phyloP scores from a whole-genome alignment of 345 rosid genomes.

The Anastatica hierochuntica region DNA sequence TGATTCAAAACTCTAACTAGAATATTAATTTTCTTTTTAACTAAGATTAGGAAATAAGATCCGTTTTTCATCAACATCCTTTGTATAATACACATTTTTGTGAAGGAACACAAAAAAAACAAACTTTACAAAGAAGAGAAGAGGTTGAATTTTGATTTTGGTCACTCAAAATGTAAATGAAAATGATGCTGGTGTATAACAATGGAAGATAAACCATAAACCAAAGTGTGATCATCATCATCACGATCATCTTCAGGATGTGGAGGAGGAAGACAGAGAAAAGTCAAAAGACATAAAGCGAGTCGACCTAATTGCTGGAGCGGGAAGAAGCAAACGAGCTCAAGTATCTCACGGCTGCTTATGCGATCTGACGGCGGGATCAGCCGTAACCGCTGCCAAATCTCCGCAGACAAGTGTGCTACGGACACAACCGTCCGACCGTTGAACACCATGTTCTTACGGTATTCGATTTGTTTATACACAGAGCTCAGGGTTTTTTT shows the following conservation, averaged over 20 bases:
- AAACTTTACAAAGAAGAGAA: background rate
- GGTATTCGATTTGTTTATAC: too few species aligned
- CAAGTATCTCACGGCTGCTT: constrained; percentile 46
- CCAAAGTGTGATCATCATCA: background rate
- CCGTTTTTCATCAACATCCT: too few species aligned
- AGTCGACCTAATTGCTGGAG: constrained; percentile 55
- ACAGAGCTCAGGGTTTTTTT: too few species aligned
- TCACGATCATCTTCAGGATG: constrained; percentile 24
- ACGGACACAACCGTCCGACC: constrained; percentile 33
- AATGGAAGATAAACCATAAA: constrained; percentile 1
- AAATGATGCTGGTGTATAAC: constrained; percentile 13
- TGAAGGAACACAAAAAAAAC: background rate
- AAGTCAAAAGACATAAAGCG: constrained; percentile 52
- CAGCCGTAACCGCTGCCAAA: constrained; percentile 40
- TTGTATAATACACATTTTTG: too few species aligned
- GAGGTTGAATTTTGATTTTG: background rate
- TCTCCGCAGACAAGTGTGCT: constrained; percentile 46
- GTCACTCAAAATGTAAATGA: constrained; percentile 21
- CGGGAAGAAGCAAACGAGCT: constrained; percentile 61
- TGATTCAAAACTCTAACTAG: too few species aligned
- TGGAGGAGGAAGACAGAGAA: constrained; percentile 55
- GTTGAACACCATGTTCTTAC: constrained; percentile 42
- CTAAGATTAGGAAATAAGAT: too few species aligned
- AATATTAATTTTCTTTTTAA: too few species aligned
- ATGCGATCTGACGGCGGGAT: constrained; percentile 39